phyloP scores from a whole-genome alignment of 106 monocot species.

The Posidonia australis region DNA sequence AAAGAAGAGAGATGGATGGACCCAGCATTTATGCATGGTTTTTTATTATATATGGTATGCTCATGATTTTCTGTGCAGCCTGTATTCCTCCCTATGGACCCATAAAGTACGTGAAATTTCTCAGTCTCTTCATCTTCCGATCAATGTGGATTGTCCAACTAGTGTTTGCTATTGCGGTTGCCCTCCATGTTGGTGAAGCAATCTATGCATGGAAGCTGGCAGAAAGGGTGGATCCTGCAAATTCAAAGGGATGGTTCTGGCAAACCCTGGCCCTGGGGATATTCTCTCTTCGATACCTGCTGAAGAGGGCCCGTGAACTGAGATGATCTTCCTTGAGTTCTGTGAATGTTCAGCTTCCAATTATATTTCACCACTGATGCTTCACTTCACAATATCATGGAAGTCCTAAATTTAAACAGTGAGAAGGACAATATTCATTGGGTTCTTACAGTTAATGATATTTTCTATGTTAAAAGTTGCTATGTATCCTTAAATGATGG shows the following conservation, averaged over 20 bases:
- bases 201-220: constrained; percentile 68
- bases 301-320: constrained; percentile 43
- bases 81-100: constrained; percentile 64
- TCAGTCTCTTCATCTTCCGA: constrained; percentile 51
- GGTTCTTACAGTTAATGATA: no score
- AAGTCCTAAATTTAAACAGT: no score
- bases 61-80: constrained; percentile 38
- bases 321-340: no score
- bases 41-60: constrained; percentile 39
- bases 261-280: constrained; percentile 64
- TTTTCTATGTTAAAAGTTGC: no score
- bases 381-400: no score
- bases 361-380: no score
- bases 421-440: no score
- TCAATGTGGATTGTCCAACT: constrained; percentile 31
- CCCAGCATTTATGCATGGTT: constrained; percentile 58
- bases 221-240: constrained; percentile 57
- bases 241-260: constrained; percentile 83
- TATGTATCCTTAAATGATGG: no score
- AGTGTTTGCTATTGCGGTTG: constrained; percentile 29
- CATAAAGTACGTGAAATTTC: constrained; percentile 17
- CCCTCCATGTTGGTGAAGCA: constrained; percentile 56
- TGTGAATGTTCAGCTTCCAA: no score
- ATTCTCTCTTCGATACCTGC: constrained; percentile 54
- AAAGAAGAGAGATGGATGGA: constrained; percentile 63